These are phyloP conservation scores for Rhododendron williamsianum DNA, from an alignment of 148 eudicot species.

Conservation along the genomic window DNA sequence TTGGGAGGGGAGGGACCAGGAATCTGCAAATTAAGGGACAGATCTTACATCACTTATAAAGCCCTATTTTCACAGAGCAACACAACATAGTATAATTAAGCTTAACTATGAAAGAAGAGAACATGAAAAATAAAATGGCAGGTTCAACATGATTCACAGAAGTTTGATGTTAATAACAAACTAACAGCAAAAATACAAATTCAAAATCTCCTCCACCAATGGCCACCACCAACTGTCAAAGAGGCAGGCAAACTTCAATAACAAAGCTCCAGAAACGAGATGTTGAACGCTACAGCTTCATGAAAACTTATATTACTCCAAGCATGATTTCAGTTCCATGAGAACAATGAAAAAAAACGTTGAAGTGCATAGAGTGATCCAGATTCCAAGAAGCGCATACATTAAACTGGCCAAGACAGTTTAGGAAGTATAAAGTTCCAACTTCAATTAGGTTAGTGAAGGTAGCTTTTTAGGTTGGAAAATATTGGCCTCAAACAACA, in stretches of 20 bases:
- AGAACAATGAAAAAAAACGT: not conserved
- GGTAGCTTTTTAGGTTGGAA: not conserved
- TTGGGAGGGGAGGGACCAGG: slow-evolving; percentile 69
- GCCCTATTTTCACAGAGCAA: not conserved
- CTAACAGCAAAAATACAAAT: not conserved
- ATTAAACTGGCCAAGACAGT: not conserved
- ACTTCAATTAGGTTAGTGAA: not conserved
- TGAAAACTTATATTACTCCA: not conserved
- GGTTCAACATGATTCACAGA: not conserved
- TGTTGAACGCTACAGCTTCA: not conserved
- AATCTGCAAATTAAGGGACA: slow-evolving; percentile 38
- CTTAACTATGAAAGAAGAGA: not conserved
- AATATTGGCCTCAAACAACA: not conserved
- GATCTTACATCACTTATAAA: not conserved
- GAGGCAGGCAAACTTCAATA: not conserved
- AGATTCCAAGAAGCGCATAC: not conserved
- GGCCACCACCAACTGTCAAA: not conserved
- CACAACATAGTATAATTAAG: not conserved
- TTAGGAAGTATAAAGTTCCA: not conserved
- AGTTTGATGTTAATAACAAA: not conserved
- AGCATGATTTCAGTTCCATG: not conserved
- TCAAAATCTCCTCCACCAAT: not conserved
- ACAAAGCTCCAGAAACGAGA: not conserved
- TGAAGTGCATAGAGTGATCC: not conserved
- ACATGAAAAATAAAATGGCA: not conserved